Conservation (phyloP, 352 stramenopile species). For the Thalassiosira hispida region DNA sequence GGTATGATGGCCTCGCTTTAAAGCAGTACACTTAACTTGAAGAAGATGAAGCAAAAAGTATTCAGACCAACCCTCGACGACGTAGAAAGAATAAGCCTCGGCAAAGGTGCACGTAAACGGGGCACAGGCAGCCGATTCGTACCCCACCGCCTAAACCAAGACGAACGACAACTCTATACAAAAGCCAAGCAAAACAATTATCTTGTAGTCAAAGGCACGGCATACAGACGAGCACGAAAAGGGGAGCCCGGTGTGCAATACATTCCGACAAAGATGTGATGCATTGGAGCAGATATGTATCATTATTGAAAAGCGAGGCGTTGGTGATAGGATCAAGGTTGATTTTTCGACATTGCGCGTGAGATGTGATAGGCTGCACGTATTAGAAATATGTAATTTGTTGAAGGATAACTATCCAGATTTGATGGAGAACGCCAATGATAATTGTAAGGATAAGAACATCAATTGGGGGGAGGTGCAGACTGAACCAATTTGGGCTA, state of each 20-base stretch:
- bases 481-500: conserved; percentile 7
- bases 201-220: conserved; percentile 54
- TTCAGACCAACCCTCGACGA: conserved; percentile 59
- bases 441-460: neutral
- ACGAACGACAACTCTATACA: conserved; percentile 59
- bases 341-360: conserved; percentile 27
- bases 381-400: conserved; percentile 6
- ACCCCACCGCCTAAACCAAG: conserved; percentile 62
- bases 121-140: conserved; percentile 53
- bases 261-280: conserved; percentile 62
- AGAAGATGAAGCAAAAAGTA: conserved; percentile 22
- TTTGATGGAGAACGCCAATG: neutral
- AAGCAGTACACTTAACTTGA: neutral
- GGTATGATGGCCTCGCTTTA: too few species aligned
- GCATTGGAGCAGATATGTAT: conserved; percentile 30
- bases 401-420: conserved; percentile 22
- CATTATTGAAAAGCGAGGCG: conserved; percentile 9
- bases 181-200: conserved; percentile 48
- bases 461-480: conserved; percentile 1
- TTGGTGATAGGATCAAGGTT: conserved; percentile 5
- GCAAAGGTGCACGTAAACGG: conserved; percentile 57
- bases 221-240: conserved; percentile 49
- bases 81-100: conserved; percentile 67
- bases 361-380: neutral
- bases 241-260: conserved; percentile 60